Conservation (phyloP, 306 rosid species). For the Malus asiatica region DNA sequence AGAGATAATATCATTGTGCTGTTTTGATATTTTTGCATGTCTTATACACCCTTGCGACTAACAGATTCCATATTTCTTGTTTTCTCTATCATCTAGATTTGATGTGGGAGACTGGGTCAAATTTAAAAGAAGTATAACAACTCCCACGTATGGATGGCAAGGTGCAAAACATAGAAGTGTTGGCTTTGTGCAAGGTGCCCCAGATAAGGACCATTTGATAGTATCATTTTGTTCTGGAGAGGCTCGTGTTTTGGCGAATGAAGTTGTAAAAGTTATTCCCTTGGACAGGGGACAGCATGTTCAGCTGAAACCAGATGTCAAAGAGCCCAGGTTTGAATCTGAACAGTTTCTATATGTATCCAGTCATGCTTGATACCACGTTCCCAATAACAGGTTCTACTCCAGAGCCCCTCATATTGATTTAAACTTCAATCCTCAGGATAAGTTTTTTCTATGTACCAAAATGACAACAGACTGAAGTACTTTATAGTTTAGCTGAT, state of each 20-base stretch:
- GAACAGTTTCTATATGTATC: background rate
- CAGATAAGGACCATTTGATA: constrained; percentile 61
- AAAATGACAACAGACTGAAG: background rate
- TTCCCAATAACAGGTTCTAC: background rate
- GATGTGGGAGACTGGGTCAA: constrained; percentile 94
- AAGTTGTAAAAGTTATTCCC: constrained; percentile 89
- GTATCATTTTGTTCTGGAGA: constrained; percentile 97
- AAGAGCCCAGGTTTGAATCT: constrained; percentile 76
- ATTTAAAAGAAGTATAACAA: constrained; percentile 64
- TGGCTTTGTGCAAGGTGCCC: constrained; percentile 88
- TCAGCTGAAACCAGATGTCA: constrained; percentile 73
- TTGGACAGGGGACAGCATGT: constrained; percentile 96
- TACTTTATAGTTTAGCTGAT: background rate
- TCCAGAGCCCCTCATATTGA: background rate
- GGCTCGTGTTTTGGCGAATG: constrained; percentile 66
- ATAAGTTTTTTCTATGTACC: background rate
- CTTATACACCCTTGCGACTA: background rate
- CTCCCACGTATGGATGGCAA: constrained; percentile 93
- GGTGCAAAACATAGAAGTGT: constrained; percentile 72
- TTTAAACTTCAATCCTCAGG: background rate
- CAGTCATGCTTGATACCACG: background rate
- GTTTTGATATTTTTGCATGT: constrained; percentile 9
- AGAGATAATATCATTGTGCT: constrained; percentile 15
- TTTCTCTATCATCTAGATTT: constrained; percentile 41
- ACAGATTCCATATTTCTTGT: background rate